phyloP scores from a whole-genome alignment of 805 yeast species.

The Lipomyces spencermartinsiae region DNA sequence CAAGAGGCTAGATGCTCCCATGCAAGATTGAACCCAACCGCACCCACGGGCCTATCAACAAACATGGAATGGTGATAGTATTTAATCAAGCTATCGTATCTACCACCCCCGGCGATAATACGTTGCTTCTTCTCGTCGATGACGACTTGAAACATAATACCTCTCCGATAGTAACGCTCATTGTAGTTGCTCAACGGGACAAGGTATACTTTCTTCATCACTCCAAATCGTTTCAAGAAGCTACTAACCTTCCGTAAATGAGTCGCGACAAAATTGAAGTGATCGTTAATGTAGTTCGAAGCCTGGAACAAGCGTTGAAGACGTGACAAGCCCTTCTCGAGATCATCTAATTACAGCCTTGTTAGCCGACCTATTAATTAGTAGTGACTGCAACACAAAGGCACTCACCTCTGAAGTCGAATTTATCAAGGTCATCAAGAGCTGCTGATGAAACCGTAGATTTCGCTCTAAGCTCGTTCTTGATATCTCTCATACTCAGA shows the following conservation, averaged over 20 bases:
- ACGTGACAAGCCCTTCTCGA: constrained; percentile 66
- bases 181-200: constrained; percentile 88
- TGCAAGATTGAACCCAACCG: constrained; percentile 87
- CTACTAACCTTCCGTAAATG: constrained; percentile 67
- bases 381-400: not conserved
- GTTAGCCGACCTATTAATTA: not conserved
- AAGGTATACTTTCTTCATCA: constrained; percentile 62
- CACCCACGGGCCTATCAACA: constrained; percentile 52
- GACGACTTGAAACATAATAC: constrained; percentile 87
- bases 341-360: constrained; percentile 48
- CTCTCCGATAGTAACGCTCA: constrained; percentile 75
- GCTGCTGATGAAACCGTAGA: constrained; percentile 81
- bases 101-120: constrained; percentile 88
- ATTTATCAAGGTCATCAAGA: constrained; percentile 77
- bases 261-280: constrained; percentile 65
- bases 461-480: constrained; percentile 62
- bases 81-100: constrained; percentile 79
- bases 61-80: constrained; percentile 65
- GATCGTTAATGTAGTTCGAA: constrained; percentile 60
- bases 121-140: constrained; percentile 60
- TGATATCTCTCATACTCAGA: constrained; percentile 65
- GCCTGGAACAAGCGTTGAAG: constrained; percentile 45
- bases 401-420: constrained; percentile 63
- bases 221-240: constrained; percentile 63
- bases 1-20: constrained; percentile 67